Evolutionary conservation across 108 stramenopile species (phyloP).

Genomic region (Discostella pseudostelligera): DNA sequence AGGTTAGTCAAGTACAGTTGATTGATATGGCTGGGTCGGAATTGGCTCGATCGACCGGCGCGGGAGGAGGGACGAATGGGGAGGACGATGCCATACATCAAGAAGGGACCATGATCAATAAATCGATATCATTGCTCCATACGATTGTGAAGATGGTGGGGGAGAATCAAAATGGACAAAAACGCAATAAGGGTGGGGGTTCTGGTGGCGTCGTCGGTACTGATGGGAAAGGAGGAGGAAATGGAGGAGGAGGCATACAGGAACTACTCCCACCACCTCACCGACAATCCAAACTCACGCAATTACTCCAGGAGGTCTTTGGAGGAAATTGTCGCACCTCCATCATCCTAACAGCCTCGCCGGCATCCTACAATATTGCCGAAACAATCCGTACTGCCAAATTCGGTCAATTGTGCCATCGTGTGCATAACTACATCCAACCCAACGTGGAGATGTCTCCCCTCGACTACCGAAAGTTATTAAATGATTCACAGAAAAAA

Average conservation of each 20-base stretch:
- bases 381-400: constrained; percentile 82
- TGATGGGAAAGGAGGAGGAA: constrained; percentile 38
- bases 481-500: constrained; percentile 57
- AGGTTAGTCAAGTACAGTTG: constrained; percentile 59
- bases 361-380: constrained; percentile 75
- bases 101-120: constrained; percentile 82
- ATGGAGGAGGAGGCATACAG: constrained; percentile 18
- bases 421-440: constrained; percentile 56
- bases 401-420: constrained; percentile 70
- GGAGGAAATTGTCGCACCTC: constrained; percentile 86
- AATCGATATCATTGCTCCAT: constrained; percentile 70
- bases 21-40: constrained; percentile 92
- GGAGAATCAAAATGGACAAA: constrained; percentile 47
- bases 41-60: constrained; percentile 40
- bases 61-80: constrained; percentile 26
- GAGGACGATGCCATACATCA: constrained; percentile 39
- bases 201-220: too few species aligned
- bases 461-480: constrained; percentile 49
- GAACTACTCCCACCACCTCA: constrained; percentile 42
- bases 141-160: constrained; percentile 72
- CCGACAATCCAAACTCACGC: constrained; percentile 78
- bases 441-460: constrained; percentile 43
- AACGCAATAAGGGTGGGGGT: too few species aligned
- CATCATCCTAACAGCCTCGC: constrained; percentile 80
- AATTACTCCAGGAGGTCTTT: constrained; percentile 74